These are phyloP conservation scores for Candida andamanensis DNA, from an alignment of 805 yeast species.

Conservation along the genomic window DNA sequence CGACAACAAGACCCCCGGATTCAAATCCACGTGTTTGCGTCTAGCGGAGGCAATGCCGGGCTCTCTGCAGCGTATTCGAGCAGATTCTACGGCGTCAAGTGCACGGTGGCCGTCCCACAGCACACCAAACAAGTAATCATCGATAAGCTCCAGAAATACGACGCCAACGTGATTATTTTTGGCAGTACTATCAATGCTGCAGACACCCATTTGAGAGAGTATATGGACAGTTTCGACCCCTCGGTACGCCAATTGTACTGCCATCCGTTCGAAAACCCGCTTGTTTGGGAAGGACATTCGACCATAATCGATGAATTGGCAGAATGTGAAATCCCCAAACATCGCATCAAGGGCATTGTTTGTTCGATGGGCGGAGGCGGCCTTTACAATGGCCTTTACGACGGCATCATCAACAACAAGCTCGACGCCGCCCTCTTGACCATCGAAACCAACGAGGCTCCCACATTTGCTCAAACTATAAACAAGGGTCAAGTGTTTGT, in stretches of 20 bases:
- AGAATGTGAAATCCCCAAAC: constrained; percentile 4
- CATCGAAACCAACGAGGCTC: constrained; percentile 26
- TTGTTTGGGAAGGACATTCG: constrained; percentile 30
- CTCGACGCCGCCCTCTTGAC: constrained; percentile 16
- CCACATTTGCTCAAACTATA: constrained; percentile 21
- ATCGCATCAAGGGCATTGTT: constrained; percentile 20
- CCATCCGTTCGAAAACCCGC: constrained; percentile 29
- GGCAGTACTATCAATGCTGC: constrained; percentile 33
- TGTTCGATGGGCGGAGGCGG: constrained; percentile 36
- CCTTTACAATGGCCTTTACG: constrained; percentile 27
- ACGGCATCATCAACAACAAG: constrained; percentile 17
- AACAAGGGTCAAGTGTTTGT: constrained; percentile 17
- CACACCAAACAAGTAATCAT: constrained; percentile 17
- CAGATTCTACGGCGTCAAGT: constrained; percentile 15
- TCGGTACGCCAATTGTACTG: constrained; percentile 20
- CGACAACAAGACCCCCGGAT: constrained; percentile 15
- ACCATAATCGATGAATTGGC: constrained; percentile 22
- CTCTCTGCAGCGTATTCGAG: constrained; percentile 30
- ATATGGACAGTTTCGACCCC: constrained; percentile 9
- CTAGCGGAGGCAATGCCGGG: constrained; percentile 36
- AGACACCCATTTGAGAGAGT: constrained; percentile 18
- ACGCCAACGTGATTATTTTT: constrained; percentile 20
- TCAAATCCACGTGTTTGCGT: constrained; percentile 19
- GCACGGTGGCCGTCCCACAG: constrained; percentile 30
- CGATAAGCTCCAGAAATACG: constrained; percentile 15